Percentiles rank a stretch among this genome's conserved stretches.
Conservation (phyloP, 768 basidiomycete species). For the Phaeolepiota aurea region DNA sequence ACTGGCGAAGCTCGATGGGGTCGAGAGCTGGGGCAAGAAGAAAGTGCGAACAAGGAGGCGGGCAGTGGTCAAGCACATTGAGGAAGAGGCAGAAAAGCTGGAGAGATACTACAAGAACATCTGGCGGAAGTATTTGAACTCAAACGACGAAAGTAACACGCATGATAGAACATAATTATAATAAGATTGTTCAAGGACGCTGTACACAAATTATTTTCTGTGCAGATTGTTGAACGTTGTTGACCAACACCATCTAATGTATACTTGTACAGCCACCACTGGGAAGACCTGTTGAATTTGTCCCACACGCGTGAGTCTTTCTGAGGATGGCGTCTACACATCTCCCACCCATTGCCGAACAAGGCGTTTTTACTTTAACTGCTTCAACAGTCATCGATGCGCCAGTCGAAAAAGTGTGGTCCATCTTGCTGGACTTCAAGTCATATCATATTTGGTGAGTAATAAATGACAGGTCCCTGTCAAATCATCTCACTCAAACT, state of each 20-base stretch:
- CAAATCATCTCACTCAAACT: neutral
- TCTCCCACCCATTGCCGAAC: slow-evolving; percentile 27
- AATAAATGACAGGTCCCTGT: neutral
- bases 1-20: slow-evolving; percentile 57
- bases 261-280: too few relatives aligned
- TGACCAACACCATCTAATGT: too few relatives aligned
- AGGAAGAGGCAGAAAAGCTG: slow-evolving; percentile 47
- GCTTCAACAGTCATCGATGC: slow-evolving; percentile 52
- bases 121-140: slow-evolving; percentile 20
- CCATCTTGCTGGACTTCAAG: slow-evolving; percentile 48
- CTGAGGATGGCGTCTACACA: neutral
- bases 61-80: slow-evolving; percentile 47
- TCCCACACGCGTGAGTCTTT: neutral
- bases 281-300: too few relatives aligned
- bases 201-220: too few relatives aligned
- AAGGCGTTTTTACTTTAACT: slow-evolving; percentile 38
- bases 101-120: slow-evolving; percentile 35
- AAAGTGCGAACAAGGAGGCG: slow-evolving; percentile 43
- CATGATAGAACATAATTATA: too few relatives aligned
- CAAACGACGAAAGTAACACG: too few relatives aligned
- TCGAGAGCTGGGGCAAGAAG: slow-evolving; percentile 55
- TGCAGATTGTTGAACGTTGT: too few relatives aligned
- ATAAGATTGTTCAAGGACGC: too few relatives aligned
- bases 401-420: slow-evolving; percentile 54
- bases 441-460: slow-evolving; percentile 55